phyloP scores from a whole-genome alignment of 148 eudicot genomes.

The Nepenthes mirabilis region DNA sequence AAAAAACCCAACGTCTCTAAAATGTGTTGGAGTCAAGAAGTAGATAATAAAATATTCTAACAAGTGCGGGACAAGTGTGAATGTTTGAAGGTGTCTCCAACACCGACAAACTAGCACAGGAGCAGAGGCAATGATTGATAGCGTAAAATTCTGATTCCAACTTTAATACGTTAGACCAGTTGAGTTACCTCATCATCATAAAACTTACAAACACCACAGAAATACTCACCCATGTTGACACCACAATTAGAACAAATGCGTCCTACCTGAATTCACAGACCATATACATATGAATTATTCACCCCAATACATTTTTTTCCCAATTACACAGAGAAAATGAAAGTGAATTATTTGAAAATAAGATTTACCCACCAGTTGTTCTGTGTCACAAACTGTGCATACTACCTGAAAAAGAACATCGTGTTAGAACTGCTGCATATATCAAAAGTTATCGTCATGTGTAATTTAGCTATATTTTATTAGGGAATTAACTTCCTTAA shows the following conservation, averaged over 20 bases:
- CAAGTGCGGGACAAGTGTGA: too few species aligned
- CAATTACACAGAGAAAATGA: background rate
- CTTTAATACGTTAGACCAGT: background rate
- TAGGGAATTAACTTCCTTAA: too few species aligned
- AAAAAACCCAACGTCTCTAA: too few species aligned
- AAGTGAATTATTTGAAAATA: constrained; percentile 1
- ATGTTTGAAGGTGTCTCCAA: too few species aligned
- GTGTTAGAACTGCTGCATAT: too few species aligned
- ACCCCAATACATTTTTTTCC: background rate
- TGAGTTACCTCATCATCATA: constrained; percentile 74
- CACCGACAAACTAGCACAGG: too few species aligned
- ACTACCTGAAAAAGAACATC: constrained; percentile 36
- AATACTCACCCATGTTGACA: constrained; percentile 85
- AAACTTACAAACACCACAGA: constrained; percentile 72
- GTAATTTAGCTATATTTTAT: too few species aligned
- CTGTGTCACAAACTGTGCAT: constrained; percentile 93
- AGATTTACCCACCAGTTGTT: constrained; percentile 64
- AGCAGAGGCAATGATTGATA: too few species aligned
- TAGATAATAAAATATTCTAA: too few species aligned
- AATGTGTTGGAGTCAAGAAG: too few species aligned
- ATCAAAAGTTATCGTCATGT: too few species aligned
- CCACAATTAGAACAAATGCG: constrained; percentile 75
- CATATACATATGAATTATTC: background rate
- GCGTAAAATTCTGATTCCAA: too few species aligned
- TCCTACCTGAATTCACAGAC: constrained; percentile 39